Evolutionary conservation across 2,329 filamentous ascomycete genomes (phyloP), one percentile per base, ranked within the genome.

Genomic region (Helotiales sp.): DNA sequence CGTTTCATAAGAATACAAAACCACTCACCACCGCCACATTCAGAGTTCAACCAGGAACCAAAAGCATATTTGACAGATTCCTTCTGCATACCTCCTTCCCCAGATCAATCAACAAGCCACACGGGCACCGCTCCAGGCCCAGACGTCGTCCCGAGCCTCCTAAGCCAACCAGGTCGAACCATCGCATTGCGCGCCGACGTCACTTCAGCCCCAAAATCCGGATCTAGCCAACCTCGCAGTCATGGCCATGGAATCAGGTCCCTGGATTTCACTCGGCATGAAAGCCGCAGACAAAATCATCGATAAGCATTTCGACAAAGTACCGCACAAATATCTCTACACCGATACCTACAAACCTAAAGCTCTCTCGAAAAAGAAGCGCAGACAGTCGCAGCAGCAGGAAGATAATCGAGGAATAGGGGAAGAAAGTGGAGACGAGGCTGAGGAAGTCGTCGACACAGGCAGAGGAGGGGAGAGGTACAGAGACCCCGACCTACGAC

Each of bases 231-330:
- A 50, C n/a, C 24, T 25, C 34, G 48, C 48, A 30, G 49, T 29
- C 51, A 58, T 58, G 55, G 55, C 34, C 51, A 58, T 58, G 55
- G 55, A 58, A n/a, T 19, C 40, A 15, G 40, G 40, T 19, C 40
- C 44, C 2, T 63, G 63, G 40, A 33, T 63, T 5, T 61, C 52
- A 33, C 53, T 63, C 5, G 62, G 62, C 8, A 48, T 64, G 10
- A 53, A 58, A 19, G 60, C 56, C 10, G 55, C 54, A 2, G 61
- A 65, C 33, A 62, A 65, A 36, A 19, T 65, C 13, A 57, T 66
- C 31, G 63, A 66, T 56, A 65, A 63, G 30, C 57, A 65, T 33
- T 66, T 65, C 30, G 17, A 68, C 30, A 63, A 54, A 47, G 12
- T 68, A 5, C 67, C 66, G 2, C 55, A 67, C 33, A 60, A 62